Conservation (phyloP, 2,329 filamentous ascomycete species). For the Cladorrhinum sp. region DNA sequence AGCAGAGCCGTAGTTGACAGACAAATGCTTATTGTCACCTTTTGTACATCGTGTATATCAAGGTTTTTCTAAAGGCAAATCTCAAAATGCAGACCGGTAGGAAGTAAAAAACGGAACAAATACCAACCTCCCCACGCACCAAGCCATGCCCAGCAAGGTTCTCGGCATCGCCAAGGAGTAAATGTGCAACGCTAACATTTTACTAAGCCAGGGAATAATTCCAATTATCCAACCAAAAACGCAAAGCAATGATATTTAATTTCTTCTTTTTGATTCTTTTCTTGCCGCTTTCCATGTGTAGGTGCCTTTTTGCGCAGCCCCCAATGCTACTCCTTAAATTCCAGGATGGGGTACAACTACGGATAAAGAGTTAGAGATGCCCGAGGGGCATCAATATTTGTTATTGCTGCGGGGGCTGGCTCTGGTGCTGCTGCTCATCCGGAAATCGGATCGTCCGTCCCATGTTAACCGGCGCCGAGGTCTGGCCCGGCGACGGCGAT, state of each 20-base stretch:
- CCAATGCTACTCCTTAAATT: neutral
- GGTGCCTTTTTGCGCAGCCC: neutral
- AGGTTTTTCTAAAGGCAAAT: neutral
- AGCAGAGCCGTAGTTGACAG: no score
- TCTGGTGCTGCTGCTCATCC: constrained; percentile 34
- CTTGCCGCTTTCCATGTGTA: neutral
- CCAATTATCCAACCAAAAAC: neutral
- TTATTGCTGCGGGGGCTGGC: neutral
- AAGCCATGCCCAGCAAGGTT: neutral
- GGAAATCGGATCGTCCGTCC: constrained; percentile 44
- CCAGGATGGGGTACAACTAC: neutral
- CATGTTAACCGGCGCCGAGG: constrained; percentile 19
- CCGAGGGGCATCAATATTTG: neutral
- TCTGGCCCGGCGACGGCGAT: constrained; percentile 3
- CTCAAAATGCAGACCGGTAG: neutral
- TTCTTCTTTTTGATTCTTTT: neutral
- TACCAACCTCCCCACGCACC: neutral
- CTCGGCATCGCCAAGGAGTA: neutral
- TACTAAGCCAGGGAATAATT: neutral
- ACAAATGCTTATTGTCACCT: no score
- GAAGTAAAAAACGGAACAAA: neutral
- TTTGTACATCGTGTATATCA: neutral
- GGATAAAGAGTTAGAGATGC: neutral
- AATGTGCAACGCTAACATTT: neutral
- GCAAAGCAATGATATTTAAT: neutral